Conservation (phyloP, 2,329 filamentous ascomycete species). For the Colletotrichum tropicale region DNA sequence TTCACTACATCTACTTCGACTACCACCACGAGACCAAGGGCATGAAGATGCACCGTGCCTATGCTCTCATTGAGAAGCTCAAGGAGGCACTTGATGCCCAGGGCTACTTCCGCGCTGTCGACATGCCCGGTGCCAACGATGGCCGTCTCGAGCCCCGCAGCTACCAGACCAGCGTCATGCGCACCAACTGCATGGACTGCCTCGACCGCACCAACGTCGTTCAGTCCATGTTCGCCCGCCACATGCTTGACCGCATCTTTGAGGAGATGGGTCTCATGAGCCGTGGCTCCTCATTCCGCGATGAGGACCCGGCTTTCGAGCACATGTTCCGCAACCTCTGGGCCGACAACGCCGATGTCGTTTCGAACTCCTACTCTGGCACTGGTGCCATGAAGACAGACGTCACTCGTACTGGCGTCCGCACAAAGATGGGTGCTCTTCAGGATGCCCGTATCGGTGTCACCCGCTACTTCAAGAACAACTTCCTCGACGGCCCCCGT, state of each 20-base stretch:
- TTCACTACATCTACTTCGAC: constrained; percentile 98
- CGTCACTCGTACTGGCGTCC: constrained; percentile 89
- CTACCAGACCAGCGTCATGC: constrained; percentile 86
- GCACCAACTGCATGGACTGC: constrained; percentile 99
- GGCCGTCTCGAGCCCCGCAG: constrained; percentile 80
- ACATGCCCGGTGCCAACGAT: constrained; percentile 74
- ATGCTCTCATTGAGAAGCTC: constrained; percentile 83
- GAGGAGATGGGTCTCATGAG: constrained; percentile 81
- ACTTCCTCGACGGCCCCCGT: constrained; percentile 90
- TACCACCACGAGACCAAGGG: constrained; percentile 98
- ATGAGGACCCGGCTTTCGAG: constrained; percentile 82
- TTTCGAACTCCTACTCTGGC: constrained; percentile 90
- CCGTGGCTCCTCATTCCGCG: constrained; percentile 76
- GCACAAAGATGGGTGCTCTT: constrained; percentile 83
- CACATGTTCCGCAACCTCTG: constrained; percentile 94
- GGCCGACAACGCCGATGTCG: constrained; percentile 97
- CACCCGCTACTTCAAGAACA: constrained; percentile 90
- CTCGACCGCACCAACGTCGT: constrained; percentile 97
- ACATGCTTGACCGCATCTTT: constrained; percentile 87
- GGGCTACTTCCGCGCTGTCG: constrained; percentile 90
- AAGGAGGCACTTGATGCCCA: constrained; percentile 77
- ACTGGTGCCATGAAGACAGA: constrained; percentile 98
- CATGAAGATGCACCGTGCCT: constrained; percentile 88
- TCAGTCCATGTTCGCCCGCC: constrained; percentile 94
- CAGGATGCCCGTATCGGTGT: constrained; percentile 89